Evolutionary conservation across 352 stramenopile species (phyloP).

Genomic region (Phytophthora quininea): DNA sequence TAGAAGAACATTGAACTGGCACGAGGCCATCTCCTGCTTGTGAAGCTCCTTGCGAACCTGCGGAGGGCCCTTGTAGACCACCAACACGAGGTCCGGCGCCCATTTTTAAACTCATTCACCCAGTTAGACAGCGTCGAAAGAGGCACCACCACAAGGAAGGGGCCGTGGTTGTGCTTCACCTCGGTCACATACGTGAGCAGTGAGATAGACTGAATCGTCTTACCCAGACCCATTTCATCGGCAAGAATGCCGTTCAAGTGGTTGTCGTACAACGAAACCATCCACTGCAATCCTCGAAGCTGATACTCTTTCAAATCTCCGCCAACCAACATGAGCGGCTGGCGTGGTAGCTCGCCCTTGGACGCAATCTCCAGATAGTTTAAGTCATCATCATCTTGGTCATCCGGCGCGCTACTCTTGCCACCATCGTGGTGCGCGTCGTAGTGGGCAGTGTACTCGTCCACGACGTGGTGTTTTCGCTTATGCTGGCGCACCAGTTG

Average conservation of each 20-base stretch:
- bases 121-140: constrained; percentile 95
- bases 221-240: constrained; percentile 95
- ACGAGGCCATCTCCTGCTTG: constrained; percentile 82
- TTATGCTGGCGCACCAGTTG: constrained; percentile 92
- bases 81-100: constrained; percentile 95
- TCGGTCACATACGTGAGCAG: constrained; percentile 86
- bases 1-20: constrained; percentile 92
- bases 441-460: constrained; percentile 47
- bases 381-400: constrained; percentile 79
- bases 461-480: constrained; percentile 74
- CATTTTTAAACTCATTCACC: constrained; percentile 95
- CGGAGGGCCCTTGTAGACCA: constrained; percentile 94
- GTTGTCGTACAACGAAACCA: constrained; percentile 98
- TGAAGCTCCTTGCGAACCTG: constrained; percentile 85
- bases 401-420: constrained; percentile 30
- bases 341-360: constrained; percentile 84
- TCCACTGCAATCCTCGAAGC: constrained; percentile 99
- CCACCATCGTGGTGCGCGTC: constrained; percentile 40
- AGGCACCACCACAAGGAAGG: constrained; percentile 98
- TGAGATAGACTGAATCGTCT: constrained; percentile 90
- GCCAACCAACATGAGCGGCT: constrained; percentile 96
- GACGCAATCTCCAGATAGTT: constrained; percentile 88
- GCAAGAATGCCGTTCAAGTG: constrained; percentile 98
- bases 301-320: constrained; percentile 98
- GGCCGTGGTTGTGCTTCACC: constrained; percentile 90